Evolutionary conservation across 805 yeast genomes (phyloP).

Genomic region (Lipomyces starkeyi): DNA sequence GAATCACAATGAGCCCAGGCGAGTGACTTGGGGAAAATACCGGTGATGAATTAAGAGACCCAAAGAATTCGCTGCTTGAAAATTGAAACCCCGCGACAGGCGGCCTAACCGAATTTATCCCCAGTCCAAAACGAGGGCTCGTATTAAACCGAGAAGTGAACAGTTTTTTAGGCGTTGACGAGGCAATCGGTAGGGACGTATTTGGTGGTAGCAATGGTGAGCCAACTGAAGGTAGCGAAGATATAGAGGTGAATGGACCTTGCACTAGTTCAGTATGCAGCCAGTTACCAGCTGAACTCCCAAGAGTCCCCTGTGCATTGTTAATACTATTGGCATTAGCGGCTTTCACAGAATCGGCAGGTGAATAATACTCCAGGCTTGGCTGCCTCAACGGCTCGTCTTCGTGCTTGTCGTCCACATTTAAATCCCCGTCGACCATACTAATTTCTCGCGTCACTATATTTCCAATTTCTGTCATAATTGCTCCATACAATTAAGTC

Average conservation of each 20-base stretch:
- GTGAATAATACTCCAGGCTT: not conserved
- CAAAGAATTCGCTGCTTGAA: not conserved
- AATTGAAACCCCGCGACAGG: not conserved
- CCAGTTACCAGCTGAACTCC: not conserved
- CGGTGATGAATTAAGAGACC: not conserved
- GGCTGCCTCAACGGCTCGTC: not conserved
- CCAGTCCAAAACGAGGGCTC: slow-evolving; percentile 10
- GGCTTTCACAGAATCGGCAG: not conserved
- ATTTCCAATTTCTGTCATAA: slow-evolving; percentile 1
- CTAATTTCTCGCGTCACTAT: not conserved
- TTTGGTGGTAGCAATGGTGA: not conserved
- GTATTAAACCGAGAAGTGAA: slow-evolving; percentile 2
- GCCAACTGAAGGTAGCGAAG: not conserved
- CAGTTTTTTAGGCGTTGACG: not conserved
- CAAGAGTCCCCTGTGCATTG: not conserved
- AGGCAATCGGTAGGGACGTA: not conserved
- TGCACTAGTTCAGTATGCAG: not conserved
- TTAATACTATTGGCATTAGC: not conserved
- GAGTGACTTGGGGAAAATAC: not conserved
- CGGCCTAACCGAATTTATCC: slow-evolving; percentile 3
- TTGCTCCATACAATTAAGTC: not conserved
- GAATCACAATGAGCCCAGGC: not conserved
- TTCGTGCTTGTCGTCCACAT: not conserved
- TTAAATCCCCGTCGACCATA: not conserved
- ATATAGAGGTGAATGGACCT: not conserved